A percentile compares a stretch with the other conserved stretches of the same genome.
Conservation (phyloP, 225 moss, liverwort and hornwort species). For the Straminergon stramineum region DNA sequence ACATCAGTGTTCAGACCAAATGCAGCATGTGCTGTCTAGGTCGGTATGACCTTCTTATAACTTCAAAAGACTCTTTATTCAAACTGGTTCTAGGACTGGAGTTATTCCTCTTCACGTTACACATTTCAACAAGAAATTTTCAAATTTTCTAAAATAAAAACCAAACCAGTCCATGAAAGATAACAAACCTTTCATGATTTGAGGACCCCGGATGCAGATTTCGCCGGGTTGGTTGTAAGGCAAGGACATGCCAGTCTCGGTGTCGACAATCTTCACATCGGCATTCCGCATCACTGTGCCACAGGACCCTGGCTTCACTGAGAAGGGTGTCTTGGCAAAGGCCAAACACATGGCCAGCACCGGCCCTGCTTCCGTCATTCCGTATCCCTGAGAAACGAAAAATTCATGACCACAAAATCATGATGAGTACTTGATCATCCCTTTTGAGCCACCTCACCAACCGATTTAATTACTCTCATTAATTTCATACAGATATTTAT, state of each 20-base stretch:
- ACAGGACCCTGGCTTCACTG: constrained; percentile 49
- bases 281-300: constrained; percentile 55
- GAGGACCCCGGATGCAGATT: constrained; percentile 57
- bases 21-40: background rate
- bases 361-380: constrained; percentile 60
- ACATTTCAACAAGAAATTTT: background rate
- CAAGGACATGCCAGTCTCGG: constrained; percentile 39
- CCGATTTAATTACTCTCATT: background rate
- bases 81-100: background rate
- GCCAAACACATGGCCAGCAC: constrained; percentile 48
- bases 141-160: background rate
- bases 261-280: constrained; percentile 47
- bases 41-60: background rate
- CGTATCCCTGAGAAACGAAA: constrained; percentile 30
- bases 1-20: background rate
- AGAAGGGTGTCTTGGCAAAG: constrained; percentile 30
- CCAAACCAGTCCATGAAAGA: no score
- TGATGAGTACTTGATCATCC: background rate
- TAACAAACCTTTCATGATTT: constrained; percentile 50
- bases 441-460: background rate
- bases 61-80: background rate
- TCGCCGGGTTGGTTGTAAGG: constrained; percentile 47
- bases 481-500: background rate
- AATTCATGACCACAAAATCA: background rate
- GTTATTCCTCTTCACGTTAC: no score